phyloP scores from a whole-genome alignment of 2,329 filamentous ascomycete genomes.

The Elsinoe arachidis region DNA sequence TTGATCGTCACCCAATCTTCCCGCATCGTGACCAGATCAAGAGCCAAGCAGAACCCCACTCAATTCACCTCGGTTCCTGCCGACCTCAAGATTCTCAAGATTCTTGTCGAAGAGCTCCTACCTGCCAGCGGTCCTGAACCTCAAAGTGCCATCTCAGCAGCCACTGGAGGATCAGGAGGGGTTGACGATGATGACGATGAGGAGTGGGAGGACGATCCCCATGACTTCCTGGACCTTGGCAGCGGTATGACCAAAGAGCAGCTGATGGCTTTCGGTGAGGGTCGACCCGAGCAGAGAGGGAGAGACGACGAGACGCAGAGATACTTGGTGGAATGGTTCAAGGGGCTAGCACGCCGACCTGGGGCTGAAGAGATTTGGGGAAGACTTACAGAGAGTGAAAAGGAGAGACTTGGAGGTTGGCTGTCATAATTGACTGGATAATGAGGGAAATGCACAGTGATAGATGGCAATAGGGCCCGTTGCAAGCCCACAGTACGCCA shows the following conservation, averaged over 20 bases:
- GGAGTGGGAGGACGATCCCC: background rate
- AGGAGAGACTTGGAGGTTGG: constrained; percentile 40
- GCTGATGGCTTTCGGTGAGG: constrained; percentile 66
- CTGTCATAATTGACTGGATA: background rate
- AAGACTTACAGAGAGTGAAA: constrained; percentile 46
- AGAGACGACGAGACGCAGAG: constrained; percentile 85
- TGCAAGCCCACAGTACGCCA: no score
- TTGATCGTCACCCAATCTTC: constrained; percentile 71
- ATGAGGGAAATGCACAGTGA: background rate
- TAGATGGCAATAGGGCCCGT: no score
- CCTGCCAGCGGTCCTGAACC: constrained; percentile 59
- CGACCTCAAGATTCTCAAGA: constrained; percentile 90
- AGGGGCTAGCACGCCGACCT: constrained; percentile 42
- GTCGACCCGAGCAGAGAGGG: constrained; percentile 43
- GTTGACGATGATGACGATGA: constrained; percentile 57
- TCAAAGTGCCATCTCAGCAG: constrained; percentile 36
- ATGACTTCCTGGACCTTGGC: constrained; percentile 64
- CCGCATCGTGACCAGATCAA: constrained; percentile 87
- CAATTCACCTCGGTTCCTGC: constrained; percentile 81
- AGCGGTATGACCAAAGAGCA: constrained; percentile 50
- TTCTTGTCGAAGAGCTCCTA: constrained; percentile 83
- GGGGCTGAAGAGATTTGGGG: constrained; percentile 49
- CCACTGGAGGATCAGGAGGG: constrained; percentile 47
- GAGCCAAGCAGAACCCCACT: constrained; percentile 80
- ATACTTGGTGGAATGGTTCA: constrained; percentile 77